phyloP scores from a whole-genome alignment of 352 stramenopile genomes.

The Pythium vanterpoolii region DNA sequence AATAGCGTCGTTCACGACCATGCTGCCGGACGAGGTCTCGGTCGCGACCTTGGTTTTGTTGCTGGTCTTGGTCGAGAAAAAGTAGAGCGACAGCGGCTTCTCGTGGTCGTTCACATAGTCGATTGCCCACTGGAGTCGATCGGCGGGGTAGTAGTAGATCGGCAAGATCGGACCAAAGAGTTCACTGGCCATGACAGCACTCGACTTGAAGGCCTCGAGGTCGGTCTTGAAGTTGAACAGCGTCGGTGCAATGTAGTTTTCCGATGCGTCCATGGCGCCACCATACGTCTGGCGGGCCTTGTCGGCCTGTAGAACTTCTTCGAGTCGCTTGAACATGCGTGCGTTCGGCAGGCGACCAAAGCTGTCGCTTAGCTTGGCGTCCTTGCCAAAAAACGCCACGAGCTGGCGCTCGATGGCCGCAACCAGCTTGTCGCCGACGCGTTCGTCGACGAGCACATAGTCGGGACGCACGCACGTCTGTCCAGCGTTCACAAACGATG shows the following conservation, averaged over 20 bases:
- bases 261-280: constrained; percentile 54
- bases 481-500: constrained; percentile 87
- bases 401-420: constrained; percentile 32
- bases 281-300: constrained; percentile 55
- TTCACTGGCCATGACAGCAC: constrained; percentile 86
- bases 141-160: constrained; percentile 75
- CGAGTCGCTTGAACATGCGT: constrained; percentile 52
- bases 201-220: constrained; percentile 36
- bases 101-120: constrained; percentile 25
- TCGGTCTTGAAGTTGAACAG: constrained; percentile 84
- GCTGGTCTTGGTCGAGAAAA: constrained; percentile 21
- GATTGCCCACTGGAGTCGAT: constrained; percentile 25
- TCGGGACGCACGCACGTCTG: constrained; percentile 95
- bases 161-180: constrained; percentile 96
- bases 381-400: constrained; percentile 47
- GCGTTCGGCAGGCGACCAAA: constrained; percentile 77
- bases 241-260: constrained; percentile 84
- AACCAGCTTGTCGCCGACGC: constrained; percentile 63
- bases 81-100: constrained; percentile 31
- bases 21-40: constrained; percentile 29
- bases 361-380: constrained; percentile 39
- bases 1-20: constrained; percentile 32
- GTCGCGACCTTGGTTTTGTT: constrained; percentile 19
- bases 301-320: constrained; percentile 26
- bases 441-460: constrained; percentile 89